Evolutionary conservation across 2,329 filamentous ascomycete species (phyloP).

Genomic region (Fusarium aywerte): DNA sequence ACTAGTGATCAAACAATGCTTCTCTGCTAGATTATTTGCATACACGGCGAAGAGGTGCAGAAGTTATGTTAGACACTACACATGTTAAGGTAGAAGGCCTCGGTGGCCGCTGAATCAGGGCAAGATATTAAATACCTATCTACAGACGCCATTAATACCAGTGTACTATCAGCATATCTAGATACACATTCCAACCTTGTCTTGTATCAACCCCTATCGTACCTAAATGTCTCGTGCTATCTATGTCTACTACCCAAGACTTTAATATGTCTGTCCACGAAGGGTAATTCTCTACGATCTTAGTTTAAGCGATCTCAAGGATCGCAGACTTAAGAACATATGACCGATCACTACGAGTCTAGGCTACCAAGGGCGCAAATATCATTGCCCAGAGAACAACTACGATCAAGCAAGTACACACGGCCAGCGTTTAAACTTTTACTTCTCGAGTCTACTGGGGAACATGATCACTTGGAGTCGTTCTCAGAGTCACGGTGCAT

Average conservation of each 20-base stretch:
- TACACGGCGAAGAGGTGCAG: background rate
- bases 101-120: slow-evolving; percentile 17
- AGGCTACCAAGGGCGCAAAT: background rate
- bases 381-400: background rate
- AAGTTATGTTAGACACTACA: slow-evolving; percentile 34
- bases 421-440: background rate
- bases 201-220: background rate
- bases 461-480: background rate
- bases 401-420: background rate
- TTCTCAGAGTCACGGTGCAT: background rate
- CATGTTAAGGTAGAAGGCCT: slow-evolving; percentile 29
- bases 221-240: background rate
- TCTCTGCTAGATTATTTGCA: background rate
- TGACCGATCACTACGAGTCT: background rate
- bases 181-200: background rate
- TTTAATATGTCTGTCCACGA: background rate
- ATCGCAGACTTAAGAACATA: background rate
- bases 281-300: background rate
- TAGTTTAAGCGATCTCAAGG: background rate
- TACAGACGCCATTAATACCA: slow-evolving; percentile 31
- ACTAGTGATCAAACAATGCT: background rate
- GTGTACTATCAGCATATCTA: slow-evolving; percentile 17
- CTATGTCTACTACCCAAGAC: background rate
- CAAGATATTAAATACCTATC: slow-evolving; percentile 16
- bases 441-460: background rate